Base-by-base conservation (phyloP, 257 asterid genomes). In the Forsythia viridissima region DNA sequence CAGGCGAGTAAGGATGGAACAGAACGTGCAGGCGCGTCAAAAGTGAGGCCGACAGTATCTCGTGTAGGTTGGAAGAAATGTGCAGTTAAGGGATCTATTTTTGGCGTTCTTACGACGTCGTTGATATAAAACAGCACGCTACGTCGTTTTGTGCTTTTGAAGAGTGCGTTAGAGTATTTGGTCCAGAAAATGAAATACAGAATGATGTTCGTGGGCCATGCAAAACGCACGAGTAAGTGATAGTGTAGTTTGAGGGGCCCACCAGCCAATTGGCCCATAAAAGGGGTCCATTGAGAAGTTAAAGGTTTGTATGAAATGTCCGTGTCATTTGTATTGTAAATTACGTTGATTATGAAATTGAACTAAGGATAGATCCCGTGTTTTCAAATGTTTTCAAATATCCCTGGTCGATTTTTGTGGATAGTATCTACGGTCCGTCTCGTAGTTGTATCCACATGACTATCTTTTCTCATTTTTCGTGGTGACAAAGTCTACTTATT, bases 1-100 rank as follows among this genome's bases (percentile, higher is more conserved):
- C 3, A 12, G 75, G 86, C 76, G 84, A 79, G 85, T 73, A 71
- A 24, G 21, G 61, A 79, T 39, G 65, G 46, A 63, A 66, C 84
- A 76, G 91, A 91, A 89, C 90, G 90, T 91, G 93, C 85, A 83
- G 52, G 87, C 81, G 90, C 84, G 91, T 89, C 16, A 30, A 30
- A 30, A 30, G 34, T 30, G 34, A 30, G 34, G 34, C 34, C 34
- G 1, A 30, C 34, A 30, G 34, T 30, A 4, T 10, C 15, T 44
- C 52, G 16, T 44, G 16, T 44, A 1, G 16, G 52, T 10, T 44
- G 13, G 52, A 79, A 82, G 52, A 52, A 71, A 67, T 37, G 89
- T 48, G 81, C 79, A 72, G 76, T 84, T 71, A 16, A 51, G 39
- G 81, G 82, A 82, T 84, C 83, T 74, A 24, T 67, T 76, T 30